Evolutionary conservation across 129 eudicot species (phyloP), one percentile per base, ranked within the genome.

Genomic region (Ambrosia artemisiifolia): DNA sequence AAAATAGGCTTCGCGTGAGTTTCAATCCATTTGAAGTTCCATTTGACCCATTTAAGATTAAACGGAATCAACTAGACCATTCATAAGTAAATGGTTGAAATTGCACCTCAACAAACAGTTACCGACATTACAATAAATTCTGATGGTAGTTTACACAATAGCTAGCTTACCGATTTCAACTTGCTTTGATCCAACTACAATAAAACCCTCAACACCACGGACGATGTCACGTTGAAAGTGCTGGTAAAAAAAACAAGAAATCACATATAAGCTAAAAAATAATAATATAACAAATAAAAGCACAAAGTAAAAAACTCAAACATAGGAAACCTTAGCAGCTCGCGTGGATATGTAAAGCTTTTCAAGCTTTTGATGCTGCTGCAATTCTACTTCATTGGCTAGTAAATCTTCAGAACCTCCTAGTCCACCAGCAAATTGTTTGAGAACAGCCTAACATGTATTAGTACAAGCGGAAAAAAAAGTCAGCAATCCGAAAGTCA

Each of bases 211-310:
- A 40, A 89, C 91, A 44, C 96, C 95, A 42, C 98, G 95, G 43
- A 85, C 90, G 67, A 93, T 83, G 76, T 93, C 98, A 46, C 98
- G 89, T 85, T 89, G 98, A 60, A 87, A 84, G 70, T 89, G 98
- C 98, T 93, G 90, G 62, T 73, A 71, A 77, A 56, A 56, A 57
- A 57, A 63, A 55, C 64, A 65, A 69, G 17, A 53, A 5, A 40
- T 19, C 10, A 47, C 38, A 63, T 51, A 34, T 24, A 74, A 11
- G 30, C 44, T 36, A 51, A 46, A 61, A 51, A 24, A 50, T 11
- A 12, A 57, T 49, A n/a, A 59, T 43, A 18, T 3, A 68, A 65
- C 3, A n/a, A 24, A 42, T 16, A 80, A 65, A 30, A 6, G 50
- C 35, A 20, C 6, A 18, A 70, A 61, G 47, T 61, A 60, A 77